A percentile compares a stretch with the other conserved stretches of the same genome.
Evolutionary conservation across 805 yeast genomes (phyloP).

Genomic region (Crinitomyces ghanaensis): DNA sequence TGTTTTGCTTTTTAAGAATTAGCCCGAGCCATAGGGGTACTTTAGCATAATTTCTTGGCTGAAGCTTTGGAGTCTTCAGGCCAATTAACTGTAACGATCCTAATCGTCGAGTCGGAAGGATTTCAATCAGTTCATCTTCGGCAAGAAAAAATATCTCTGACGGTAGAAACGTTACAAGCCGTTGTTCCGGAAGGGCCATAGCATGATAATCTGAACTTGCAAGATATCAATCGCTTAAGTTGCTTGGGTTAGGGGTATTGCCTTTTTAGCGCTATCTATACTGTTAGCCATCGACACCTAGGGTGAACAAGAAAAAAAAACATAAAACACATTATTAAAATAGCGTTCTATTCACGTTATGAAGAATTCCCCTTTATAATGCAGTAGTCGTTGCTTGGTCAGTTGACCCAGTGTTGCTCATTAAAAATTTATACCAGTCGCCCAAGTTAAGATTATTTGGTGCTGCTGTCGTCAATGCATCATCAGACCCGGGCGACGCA

Average conservation of each 20-base stretch:
- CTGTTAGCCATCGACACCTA: no score
- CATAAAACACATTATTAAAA: no score
- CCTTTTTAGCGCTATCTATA: no score
- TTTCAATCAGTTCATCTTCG: constrained; percentile 62
- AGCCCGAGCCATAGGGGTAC: constrained; percentile 87
- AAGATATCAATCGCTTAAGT: no score
- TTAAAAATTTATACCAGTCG: constrained; percentile 30
- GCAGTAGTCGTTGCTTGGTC: background rate
- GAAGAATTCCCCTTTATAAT: no score
- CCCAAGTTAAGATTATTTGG: constrained; percentile 27
- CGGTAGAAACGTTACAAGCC: constrained; percentile 51
- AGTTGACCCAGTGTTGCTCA: constrained; percentile 18
- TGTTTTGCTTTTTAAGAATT: constrained; percentile 68
- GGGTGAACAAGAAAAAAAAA: no score
- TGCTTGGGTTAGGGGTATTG: no score
- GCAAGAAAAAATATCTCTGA: constrained; percentile 75
- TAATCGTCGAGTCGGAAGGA: constrained; percentile 71
- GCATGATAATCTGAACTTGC: background rate
- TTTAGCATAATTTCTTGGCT: constrained; percentile 54
- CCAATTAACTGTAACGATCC: constrained; percentile 56
- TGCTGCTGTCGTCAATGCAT: constrained; percentile 6
- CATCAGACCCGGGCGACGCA: constrained; percentile 13
- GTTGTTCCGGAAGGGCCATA: constrained; percentile 54
- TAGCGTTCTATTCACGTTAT: no score
- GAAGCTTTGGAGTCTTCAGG: constrained; percentile 41